Conservation (phyloP, 257 asterid genomes). For the Nemophila menziesii region DNA sequence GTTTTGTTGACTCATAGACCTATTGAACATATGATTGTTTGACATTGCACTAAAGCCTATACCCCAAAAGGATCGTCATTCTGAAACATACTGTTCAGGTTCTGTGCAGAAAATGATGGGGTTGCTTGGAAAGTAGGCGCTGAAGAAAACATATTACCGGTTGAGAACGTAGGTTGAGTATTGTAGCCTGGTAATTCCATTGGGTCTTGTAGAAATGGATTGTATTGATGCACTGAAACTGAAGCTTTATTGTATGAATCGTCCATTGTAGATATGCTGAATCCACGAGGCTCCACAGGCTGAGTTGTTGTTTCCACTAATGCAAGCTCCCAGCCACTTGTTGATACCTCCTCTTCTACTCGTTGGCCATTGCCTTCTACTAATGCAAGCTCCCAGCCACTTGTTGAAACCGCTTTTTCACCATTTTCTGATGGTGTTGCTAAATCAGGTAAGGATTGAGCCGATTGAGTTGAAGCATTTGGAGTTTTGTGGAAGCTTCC, state of each 20-base stretch:
- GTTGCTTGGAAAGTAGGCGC: conserved; percentile 15
- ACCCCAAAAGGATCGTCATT: conserved; percentile 43
- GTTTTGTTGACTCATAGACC: conserved; percentile 26
- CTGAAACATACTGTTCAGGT: conserved; percentile 9
- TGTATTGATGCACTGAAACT: conserved; percentile 13
- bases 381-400: too few species aligned
- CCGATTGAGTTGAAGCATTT: neutral
- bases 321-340: conserved; percentile 30
- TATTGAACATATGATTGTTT: conserved; percentile 18
- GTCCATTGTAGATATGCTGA: conserved; percentile 4
- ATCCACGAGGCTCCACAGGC: neutral
- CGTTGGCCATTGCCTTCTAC: conserved; percentile 5
- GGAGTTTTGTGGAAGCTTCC: too few species aligned
- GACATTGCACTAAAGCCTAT: conserved; percentile 6
- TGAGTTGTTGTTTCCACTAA: conserved; percentile 17
- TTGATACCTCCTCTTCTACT: conserved; percentile 5
- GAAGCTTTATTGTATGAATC: conserved; percentile 8
- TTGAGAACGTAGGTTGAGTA: conserved; percentile 7
- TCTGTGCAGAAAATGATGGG: conserved; percentile 42
- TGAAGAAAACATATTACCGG: neutral
- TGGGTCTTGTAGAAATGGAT: conserved; percentile 52
- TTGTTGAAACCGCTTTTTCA: too few species aligned
- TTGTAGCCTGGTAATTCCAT: conserved; percentile 3
- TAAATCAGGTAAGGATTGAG: neutral
- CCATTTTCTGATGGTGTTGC: neutral